phyloP scores from a whole-genome alignment of 1,139 yeast species.

The Lodderomyces parapsilosis region DNA sequence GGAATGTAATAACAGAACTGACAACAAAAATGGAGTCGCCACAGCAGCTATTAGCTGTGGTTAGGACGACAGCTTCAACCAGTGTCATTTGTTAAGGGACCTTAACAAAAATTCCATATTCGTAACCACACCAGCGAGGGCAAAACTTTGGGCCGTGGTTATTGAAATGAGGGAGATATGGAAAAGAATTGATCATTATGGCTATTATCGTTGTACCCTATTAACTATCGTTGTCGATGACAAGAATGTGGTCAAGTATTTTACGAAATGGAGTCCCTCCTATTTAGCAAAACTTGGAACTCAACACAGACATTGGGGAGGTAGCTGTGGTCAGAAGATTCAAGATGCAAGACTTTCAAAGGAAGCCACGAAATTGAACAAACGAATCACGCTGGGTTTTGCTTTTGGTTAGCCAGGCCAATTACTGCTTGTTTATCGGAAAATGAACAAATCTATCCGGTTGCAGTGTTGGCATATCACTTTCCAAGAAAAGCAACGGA shows the following conservation, averaged over 20 bases:
- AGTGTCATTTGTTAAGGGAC: background rate
- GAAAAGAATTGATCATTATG: background rate
- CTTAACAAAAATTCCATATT: background rate
- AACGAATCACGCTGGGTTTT: too few species aligned
- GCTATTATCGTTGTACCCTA: background rate
- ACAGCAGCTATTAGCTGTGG: background rate
- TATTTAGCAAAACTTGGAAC: background rate
- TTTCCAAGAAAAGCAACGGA: too few species aligned
- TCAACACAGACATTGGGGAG: background rate
- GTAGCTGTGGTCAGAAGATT: background rate
- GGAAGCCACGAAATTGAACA: background rate
- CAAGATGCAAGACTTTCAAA: background rate
- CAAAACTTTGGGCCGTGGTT: background rate
- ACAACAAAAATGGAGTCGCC: background rate
- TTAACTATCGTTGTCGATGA: background rate
- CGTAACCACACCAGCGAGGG: background rate
- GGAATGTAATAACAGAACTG: background rate
- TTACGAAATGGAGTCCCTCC: background rate
- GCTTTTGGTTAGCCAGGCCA: too few species aligned
- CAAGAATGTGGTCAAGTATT: background rate
- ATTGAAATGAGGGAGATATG: background rate
- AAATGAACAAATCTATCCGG: too few species aligned
- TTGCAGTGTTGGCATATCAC: too few species aligned
- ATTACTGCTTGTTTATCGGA: too few species aligned
- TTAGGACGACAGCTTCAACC: background rate